A percentile compares a stretch with the other conserved stretches of the same genome.
phyloP scores from a whole-genome alignment of 2,329 filamentous ascomycete species.

The Lasiodiplodia gonubiensis region DNA sequence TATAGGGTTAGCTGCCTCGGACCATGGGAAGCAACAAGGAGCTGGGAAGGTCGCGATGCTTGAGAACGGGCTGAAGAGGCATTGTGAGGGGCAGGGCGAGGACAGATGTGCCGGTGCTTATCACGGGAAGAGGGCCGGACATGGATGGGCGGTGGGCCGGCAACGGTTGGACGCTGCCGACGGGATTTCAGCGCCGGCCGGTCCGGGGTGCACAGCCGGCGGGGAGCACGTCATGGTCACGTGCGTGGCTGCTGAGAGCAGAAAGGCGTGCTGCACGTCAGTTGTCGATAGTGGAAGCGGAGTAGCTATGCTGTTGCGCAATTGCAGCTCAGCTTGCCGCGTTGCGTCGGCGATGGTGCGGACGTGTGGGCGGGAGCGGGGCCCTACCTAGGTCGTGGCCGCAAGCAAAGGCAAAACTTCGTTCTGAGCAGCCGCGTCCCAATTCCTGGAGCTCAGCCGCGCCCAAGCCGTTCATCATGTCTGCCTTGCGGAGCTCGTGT shows the following conservation, averaged over 20 bases:
- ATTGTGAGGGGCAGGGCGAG: background rate
- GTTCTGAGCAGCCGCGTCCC: background rate
- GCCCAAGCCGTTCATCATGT: constrained; percentile 7
- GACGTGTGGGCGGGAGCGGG: background rate
- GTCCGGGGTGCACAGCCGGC: background rate
- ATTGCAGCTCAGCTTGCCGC: background rate
- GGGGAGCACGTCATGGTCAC: background rate
- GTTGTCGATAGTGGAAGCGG: background rate
- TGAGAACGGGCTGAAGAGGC: background rate
- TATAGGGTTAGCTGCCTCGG: background rate
- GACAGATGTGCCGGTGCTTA: constrained; percentile 13
- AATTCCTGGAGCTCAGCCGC: too few species aligned
- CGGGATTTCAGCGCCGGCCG: background rate
- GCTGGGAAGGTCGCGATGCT: background rate
- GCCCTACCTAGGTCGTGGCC: background rate
- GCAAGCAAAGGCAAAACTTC: constrained; percentile 6
- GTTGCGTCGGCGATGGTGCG: background rate
- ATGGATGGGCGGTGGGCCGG: constrained; percentile 1
- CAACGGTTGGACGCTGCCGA: constrained; percentile 15
- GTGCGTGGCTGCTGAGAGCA: background rate
- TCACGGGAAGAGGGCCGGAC: background rate
- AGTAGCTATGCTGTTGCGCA: background rate
- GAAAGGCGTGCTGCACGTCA: background rate
- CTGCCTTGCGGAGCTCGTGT: constrained; percentile 7
- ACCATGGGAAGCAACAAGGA: background rate